Conservation (phyloP, 768 basidiomycete species). For the Porpolomopsis calyptriformis region DNA sequence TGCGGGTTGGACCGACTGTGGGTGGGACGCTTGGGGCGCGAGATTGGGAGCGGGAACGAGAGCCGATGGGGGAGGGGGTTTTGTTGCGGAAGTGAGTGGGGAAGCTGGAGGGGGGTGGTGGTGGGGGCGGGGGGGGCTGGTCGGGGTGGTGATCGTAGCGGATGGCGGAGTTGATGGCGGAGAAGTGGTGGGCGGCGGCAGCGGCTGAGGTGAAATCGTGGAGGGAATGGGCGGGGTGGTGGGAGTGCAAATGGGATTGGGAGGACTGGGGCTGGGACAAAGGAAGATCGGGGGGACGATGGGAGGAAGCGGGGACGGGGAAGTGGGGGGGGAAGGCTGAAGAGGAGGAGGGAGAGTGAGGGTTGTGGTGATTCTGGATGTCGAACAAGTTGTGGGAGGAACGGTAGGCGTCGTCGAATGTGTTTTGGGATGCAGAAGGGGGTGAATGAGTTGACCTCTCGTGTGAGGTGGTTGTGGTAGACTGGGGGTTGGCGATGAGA, state of each 20-base stretch:
- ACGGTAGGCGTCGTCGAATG: conserved; percentile 16
- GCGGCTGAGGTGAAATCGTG: conserved; percentile 30
- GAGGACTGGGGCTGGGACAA: conserved; percentile 6
- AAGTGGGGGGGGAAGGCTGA: conserved; percentile 22
- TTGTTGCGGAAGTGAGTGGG: conserved; percentile 14
- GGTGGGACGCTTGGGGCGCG: conserved; percentile 9
- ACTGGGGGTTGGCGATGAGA: conserved; percentile 33
- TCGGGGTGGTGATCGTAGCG: conserved; percentile 1
- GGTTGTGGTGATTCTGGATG: conserved; percentile 32
- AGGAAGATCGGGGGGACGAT: not conserved
- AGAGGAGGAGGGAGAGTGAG: conserved; percentile 19
- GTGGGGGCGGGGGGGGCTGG: conserved; percentile 22
- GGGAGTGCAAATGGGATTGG: conserved; percentile 25
- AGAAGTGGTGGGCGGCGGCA: conserved; percentile 5
- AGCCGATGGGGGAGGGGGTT: conserved; percentile 36
- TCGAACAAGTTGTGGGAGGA: conserved; percentile 49
- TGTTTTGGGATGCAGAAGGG: conserved; percentile 25
- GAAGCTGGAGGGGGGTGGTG: conserved; percentile 19
- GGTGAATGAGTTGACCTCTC: conserved; percentile 12
- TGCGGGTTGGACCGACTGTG: conserved; percentile 42
- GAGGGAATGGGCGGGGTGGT: conserved; percentile 22
- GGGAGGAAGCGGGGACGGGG: conserved; percentile 11
- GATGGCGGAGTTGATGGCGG: conserved; percentile 3
- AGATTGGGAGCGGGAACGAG: conserved; percentile 23
- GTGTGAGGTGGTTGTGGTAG: conserved; percentile 14